phyloP scores from a whole-genome alignment of 1,284 basidiomycete species.

The Farysia itapuensis region DNA sequence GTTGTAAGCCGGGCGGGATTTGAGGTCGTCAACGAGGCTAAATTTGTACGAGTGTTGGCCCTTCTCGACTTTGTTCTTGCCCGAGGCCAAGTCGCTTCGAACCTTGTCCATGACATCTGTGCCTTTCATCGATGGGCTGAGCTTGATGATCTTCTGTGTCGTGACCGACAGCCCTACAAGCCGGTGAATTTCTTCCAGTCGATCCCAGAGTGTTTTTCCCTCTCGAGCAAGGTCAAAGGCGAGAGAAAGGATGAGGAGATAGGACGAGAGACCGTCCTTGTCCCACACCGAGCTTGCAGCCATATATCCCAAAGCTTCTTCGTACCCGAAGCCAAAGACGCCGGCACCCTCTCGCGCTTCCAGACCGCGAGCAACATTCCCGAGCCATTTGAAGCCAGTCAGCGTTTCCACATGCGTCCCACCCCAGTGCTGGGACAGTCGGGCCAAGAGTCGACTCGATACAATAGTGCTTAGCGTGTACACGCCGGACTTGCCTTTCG shows the following conservation, averaged over 20 bases:
- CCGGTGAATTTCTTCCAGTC: conserved; percentile 45
- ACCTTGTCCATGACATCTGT: conserved; percentile 45
- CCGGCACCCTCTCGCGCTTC: conserved; percentile 28
- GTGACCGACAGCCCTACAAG: conserved; percentile 41
- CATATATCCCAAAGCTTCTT: conserved; percentile 55
- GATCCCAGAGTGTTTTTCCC: conserved; percentile 46
- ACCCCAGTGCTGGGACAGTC: conserved; percentile 34
- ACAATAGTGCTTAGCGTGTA: conserved; percentile 49
- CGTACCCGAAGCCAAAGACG: conserved; percentile 48
- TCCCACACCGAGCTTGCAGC: conserved; percentile 45
- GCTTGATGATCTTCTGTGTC: conserved; percentile 47
- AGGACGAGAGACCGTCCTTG: conserved; percentile 51
- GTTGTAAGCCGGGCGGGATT: conserved; percentile 14
- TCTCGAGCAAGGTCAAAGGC: conserved; percentile 34
- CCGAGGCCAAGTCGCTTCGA: conserved; percentile 20
- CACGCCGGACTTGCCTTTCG: conserved; percentile 8
- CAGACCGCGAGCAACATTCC: conserved; percentile 37
- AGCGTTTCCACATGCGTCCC: conserved; percentile 44
- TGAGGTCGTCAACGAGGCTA: conserved; percentile 44
- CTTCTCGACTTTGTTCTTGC: conserved; percentile 20
- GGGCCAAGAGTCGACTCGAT: conserved; percentile 39
- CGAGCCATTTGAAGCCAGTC: conserved; percentile 56
- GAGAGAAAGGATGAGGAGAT: conserved; percentile 40
- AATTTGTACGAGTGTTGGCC: conserved; percentile 8
- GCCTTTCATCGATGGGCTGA: conserved; percentile 38